phyloP scores from a whole-genome alignment of 495 filamentous ascomycete genomes.

The Penicillium goetzii region DNA sequence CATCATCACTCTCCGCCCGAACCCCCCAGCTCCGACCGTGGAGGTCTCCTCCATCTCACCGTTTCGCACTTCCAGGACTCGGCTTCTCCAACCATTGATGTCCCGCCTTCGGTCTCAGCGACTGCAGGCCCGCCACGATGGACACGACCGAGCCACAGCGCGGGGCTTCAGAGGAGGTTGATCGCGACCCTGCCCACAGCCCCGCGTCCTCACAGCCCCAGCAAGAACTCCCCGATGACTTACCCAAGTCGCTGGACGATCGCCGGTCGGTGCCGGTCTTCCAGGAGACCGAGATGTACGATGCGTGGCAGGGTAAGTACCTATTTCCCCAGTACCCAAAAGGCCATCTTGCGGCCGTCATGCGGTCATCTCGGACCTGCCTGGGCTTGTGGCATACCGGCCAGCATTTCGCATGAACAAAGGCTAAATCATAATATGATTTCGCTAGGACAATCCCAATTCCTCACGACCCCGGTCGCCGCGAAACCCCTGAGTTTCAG shows the following conservation, averaged over 20 bases:
- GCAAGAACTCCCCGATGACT: slow-evolving; percentile 74
- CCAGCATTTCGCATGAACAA: background rate
- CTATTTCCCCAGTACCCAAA: slow-evolving; percentile 7
- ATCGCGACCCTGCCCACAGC: slow-evolving; percentile 29
- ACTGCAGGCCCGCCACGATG: slow-evolving; percentile 40
- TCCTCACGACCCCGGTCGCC: slow-evolving; percentile 80
- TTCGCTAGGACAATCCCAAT: slow-evolving; percentile 84
- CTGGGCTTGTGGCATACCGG: slow-evolving; percentile 7
- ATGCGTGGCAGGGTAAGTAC: slow-evolving; percentile 92
- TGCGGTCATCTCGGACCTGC: background rate
- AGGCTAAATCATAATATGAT: background rate
- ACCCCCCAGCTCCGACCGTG: slow-evolving; percentile 21
- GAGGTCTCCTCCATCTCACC: slow-evolving; percentile 13
- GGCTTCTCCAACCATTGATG: slow-evolving; percentile 22
- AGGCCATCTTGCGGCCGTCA: background rate
- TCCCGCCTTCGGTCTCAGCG: slow-evolving; percentile 23
- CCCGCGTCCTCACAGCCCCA: slow-evolving; percentile 27
- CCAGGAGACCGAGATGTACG: slow-evolving; percentile 92
- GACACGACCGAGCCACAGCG: slow-evolving; percentile 42
- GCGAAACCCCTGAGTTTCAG: slow-evolving; percentile 84
- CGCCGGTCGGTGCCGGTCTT: slow-evolving; percentile 65
- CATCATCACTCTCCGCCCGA: slow-evolving; percentile 21
- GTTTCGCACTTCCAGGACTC: slow-evolving; percentile 12
- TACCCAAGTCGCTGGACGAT: slow-evolving; percentile 91
- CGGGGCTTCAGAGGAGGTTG: slow-evolving; percentile 43